phyloP scores from a whole-genome alignment of 2,329 filamentous ascomycete genomes.

The Chaetomium strumarium region DNA sequence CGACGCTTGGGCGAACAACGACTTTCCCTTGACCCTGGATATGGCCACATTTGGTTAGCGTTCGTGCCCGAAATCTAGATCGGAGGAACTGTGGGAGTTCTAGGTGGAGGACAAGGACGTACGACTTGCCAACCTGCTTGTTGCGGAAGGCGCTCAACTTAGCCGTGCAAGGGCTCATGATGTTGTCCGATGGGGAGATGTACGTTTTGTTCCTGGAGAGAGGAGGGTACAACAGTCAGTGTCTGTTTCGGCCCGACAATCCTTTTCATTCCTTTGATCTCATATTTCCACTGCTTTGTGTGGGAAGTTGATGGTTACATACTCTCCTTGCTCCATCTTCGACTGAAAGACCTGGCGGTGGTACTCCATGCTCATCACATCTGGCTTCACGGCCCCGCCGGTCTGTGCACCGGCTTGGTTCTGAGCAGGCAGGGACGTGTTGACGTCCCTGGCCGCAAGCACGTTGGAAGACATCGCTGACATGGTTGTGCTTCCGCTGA shows the following conservation, averaged over 20 bases:
- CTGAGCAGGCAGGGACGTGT: slow-evolving; percentile 40
- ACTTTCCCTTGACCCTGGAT: slow-evolving; percentile 58
- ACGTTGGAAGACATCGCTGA: slow-evolving; percentile 51
- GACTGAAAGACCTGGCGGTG: slow-evolving; percentile 69
- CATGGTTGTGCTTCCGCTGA: background rate
- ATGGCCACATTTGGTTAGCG: background rate
- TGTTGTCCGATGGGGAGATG: slow-evolving; percentile 79
- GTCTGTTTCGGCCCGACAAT: background rate
- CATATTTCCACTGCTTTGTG: too few species aligned
- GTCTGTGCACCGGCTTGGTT: slow-evolving; percentile 37
- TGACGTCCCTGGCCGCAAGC: slow-evolving; percentile 62
- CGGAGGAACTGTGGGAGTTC: background rate
- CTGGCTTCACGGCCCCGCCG: slow-evolving; percentile 50
- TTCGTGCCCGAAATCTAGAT: background rate
- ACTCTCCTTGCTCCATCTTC: slow-evolving; percentile 65
- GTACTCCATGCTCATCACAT: slow-evolving; percentile 66
- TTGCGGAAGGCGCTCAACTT: slow-evolving; percentile 76
- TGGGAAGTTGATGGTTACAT: slow-evolving; percentile 29
- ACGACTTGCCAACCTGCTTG: slow-evolving; percentile 70
- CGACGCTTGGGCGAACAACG: slow-evolving; percentile 60
- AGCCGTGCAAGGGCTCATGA: slow-evolving; percentile 80
- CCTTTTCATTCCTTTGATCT: too few species aligned
- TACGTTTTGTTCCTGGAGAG: slow-evolving; percentile 40
- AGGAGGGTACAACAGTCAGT: background rate
- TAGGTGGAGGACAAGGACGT: slow-evolving; percentile 31